Percentiles rank a stretch among this genome's conserved stretches.
phyloP scores from a whole-genome alignment of 169 alveolate genomes.

The Babesia ovis region DNA sequence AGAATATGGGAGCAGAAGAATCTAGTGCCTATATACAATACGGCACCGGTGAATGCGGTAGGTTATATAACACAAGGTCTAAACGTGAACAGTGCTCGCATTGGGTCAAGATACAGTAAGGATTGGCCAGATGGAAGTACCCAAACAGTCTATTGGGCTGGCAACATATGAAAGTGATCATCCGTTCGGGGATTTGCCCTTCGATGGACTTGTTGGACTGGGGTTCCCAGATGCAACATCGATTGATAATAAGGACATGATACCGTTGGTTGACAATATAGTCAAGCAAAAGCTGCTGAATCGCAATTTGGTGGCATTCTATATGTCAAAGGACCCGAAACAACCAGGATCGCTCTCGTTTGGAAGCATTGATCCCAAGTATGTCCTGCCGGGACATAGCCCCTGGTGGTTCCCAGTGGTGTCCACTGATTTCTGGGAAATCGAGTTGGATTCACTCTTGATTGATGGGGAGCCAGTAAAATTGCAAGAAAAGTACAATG shows the following conservation, averaged over 20 bases:
- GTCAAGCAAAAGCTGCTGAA: slow-evolving; percentile 72
- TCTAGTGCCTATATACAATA: slow-evolving; percentile 72
- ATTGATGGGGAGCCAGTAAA: slow-evolving; percentile 73
- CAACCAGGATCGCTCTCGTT: slow-evolving; percentile 65
- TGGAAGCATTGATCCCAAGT: slow-evolving; percentile 86
- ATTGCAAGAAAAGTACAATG: slow-evolving; percentile 79
- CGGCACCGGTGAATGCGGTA: slow-evolving; percentile 81
- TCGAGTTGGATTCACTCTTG: slow-evolving; percentile 78
- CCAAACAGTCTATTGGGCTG: slow-evolving; percentile 86
- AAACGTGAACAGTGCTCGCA: slow-evolving; percentile 58
- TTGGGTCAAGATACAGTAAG: slow-evolving; percentile 74
- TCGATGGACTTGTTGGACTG: slow-evolving; percentile 91
- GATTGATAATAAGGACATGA: slow-evolving; percentile 1
- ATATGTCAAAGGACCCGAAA: slow-evolving; percentile 76
- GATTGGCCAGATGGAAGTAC: slow-evolving; percentile 73
- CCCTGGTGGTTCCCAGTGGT: slow-evolving; percentile 89
- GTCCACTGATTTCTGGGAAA: slow-evolving; percentile 88
- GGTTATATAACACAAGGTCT: background rate
- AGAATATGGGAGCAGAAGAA: slow-evolving; percentile 15
- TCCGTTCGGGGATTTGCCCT: slow-evolving; percentile 89
- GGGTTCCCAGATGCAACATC: slow-evolving; percentile 85
- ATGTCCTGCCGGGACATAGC: slow-evolving; percentile 77
- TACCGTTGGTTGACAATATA: slow-evolving; percentile 55
- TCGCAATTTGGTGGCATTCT: slow-evolving; percentile 85
- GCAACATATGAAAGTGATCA: slow-evolving; percentile 83